phyloP scores from a whole-genome alignment of 257 asterid genomes.

The Parsonsia alboflavescens region DNA sequence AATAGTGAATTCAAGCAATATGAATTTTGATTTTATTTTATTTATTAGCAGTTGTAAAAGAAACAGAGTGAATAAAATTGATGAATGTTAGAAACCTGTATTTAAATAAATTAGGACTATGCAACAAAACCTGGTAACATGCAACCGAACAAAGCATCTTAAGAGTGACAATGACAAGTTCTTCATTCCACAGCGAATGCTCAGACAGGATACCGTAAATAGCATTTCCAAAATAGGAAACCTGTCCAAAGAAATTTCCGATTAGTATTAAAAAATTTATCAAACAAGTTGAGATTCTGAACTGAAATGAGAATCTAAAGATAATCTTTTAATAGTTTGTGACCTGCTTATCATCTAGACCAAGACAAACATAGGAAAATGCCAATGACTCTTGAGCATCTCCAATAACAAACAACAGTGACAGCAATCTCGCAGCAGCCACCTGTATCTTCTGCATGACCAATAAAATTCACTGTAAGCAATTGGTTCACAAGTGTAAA shows the following conservation, averaged over 20 bases:
- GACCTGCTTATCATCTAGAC: conserved; percentile 89
- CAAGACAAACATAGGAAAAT: conserved; percentile 53
- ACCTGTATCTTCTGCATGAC: conserved; percentile 66
- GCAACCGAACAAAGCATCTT: conserved; percentile 74
- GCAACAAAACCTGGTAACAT: conserved; percentile 51
- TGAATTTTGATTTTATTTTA: neutral
- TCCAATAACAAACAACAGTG: conserved; percentile 46
- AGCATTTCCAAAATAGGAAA: conserved; percentile 53
- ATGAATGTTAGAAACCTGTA: neutral
- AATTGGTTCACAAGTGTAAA: neutral
- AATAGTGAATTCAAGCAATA: neutral
- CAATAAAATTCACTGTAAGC: conserved; percentile 2
- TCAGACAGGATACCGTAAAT: conserved; percentile 50
- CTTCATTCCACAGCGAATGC: conserved; percentile 54
- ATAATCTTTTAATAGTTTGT: conserved; percentile 13
- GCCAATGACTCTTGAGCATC: conserved; percentile 46
- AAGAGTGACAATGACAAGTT: conserved; percentile 54
- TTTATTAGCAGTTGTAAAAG: neutral
- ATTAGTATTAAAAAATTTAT: conserved; percentile 14
- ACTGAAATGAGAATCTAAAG: conserved; percentile 15
- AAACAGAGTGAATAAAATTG: neutral
- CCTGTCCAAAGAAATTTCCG: conserved; percentile 40
- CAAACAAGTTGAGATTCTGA: conserved; percentile 6
- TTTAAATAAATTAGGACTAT: neutral
- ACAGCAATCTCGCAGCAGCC: conserved; percentile 71